Conservation (phyloP, 768 basidiomycete genomes). For the Leccinum incarnatum region DNA sequence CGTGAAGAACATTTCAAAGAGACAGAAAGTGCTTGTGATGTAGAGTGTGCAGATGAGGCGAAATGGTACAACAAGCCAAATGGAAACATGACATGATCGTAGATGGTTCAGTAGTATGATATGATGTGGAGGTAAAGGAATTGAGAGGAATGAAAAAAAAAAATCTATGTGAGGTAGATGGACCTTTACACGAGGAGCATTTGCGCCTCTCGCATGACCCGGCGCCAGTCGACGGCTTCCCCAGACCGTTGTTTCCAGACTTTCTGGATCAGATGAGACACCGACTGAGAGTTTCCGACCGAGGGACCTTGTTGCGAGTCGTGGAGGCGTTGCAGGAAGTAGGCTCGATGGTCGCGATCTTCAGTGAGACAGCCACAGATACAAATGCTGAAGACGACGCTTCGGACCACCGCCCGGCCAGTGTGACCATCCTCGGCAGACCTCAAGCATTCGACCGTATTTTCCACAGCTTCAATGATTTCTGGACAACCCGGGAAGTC, state of each 20-base stretch:
- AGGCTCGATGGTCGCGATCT: conserved; percentile 38
- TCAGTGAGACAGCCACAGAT: conserved; percentile 71
- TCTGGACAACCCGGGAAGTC: conserved; percentile 65
- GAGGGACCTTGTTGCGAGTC: conserved; percentile 47
- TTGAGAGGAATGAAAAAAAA: not conserved
- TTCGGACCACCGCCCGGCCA: conserved; percentile 60
- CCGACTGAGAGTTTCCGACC: conserved; percentile 65
- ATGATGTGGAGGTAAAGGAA: not conserved
- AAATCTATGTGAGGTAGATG: not conserved
- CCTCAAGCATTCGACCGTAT: conserved; percentile 49
- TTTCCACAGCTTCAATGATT: conserved; percentile 51
- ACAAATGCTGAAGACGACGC: conserved; percentile 77
- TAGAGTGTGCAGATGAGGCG: conserved; percentile 9
- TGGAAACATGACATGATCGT: not conserved
- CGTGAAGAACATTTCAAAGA: conserved; percentile 22
- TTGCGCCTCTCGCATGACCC: conserved; percentile 45
- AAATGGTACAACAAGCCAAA: conserved; percentile 12
- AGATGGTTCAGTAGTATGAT: conserved; percentile 5
- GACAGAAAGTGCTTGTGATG: conserved; percentile 4
- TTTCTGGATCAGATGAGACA: conserved; percentile 48
- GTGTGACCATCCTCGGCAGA: conserved; percentile 36
- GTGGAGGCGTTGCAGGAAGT: conserved; percentile 46
- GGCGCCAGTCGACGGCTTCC: conserved; percentile 59
- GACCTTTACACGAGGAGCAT: conserved; percentile 57
- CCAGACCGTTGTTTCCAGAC: conserved; percentile 53